phyloP scores from a whole-genome alignment of 805 yeast genomes.

The Lipomyces orientalis region DNA sequence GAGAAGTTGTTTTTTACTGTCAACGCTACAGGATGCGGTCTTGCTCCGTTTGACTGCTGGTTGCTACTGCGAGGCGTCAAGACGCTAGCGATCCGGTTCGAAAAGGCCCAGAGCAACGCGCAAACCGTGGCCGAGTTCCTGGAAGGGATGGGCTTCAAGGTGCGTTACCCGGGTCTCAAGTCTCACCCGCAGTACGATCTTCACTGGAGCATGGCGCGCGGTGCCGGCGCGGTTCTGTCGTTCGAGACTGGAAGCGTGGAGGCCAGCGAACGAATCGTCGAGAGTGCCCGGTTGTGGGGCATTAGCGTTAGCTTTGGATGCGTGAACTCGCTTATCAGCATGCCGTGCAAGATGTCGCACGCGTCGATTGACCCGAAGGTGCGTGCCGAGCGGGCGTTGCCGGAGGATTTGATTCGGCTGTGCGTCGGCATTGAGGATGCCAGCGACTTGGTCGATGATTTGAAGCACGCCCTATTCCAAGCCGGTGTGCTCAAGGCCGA shows the following conservation, averaged over 20 bases:
- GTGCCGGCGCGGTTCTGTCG: constrained; percentile 87
- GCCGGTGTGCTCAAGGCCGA: constrained; percentile 58
- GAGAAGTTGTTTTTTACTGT: constrained; percentile 74
- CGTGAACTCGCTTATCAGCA: constrained; percentile 86
- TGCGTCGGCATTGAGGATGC: constrained; percentile 90
- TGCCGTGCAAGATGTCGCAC: constrained; percentile 96
- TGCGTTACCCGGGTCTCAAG: constrained; percentile 83
- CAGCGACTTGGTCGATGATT: constrained; percentile 81
- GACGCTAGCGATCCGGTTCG: constrained; percentile 83
- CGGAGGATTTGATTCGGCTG: constrained; percentile 87
- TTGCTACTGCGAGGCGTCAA: constrained; percentile 84
- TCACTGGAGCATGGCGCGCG: constrained; percentile 76
- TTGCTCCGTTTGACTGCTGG: constrained; percentile 94
- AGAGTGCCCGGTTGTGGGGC: constrained; percentile 75
- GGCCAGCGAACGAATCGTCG: constrained; percentile 73
- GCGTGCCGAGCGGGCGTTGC: constrained; percentile 85
- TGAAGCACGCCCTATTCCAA: constrained; percentile 68
- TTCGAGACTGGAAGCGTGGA: constrained; percentile 83
- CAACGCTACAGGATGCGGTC: constrained; percentile 89
- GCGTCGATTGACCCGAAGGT: constrained; percentile 92
- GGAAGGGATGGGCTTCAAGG: constrained; percentile 69
- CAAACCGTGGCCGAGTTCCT: constrained; percentile 75
- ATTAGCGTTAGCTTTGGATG: constrained; percentile 95
- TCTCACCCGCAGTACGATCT: constrained; percentile 81
- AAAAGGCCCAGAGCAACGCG: constrained; percentile 86